Evolutionary conservation across 495 filamentous ascomycete genomes (phyloP), one percentile per base, ranked within the genome.

Genomic region (Terfezia boudieri): DNA sequence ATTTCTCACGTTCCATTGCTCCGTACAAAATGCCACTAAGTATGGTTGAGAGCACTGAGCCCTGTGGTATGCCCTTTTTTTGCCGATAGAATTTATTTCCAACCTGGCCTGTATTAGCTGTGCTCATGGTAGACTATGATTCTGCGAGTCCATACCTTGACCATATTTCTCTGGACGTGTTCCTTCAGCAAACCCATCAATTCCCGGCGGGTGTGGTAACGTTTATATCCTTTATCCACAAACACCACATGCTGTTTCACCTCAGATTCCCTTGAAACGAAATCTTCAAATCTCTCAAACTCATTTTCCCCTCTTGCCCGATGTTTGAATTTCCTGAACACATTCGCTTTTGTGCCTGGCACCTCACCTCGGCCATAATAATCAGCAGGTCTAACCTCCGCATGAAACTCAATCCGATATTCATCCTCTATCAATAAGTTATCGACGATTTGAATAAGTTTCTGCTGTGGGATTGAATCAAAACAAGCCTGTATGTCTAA

Each of bases 1-100:
- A 68, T 3, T 78, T 67, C 22, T 79, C 68, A 4, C 69, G 60
- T 66, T 98, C 92, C 3, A 98, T 72, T 57, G 87, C 76, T 4
- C 82, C 89, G 62, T 95, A 96, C 64, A 95, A 93, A 63, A 89
- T 84, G 64, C 86, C 96, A 73, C 92, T 95, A 0, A 98, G 72
- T 36, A 85, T 70, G 51, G 77, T 82, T 9, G 87, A 94, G 23
- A 98, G 62, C 0, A 94, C 73, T 0, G 86, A 94, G 37, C 90
- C 90, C 66, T 98, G 90, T 0, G 90, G 87, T 22, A 98, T 94
- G 12, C 90, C 90, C 36, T 75, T 71, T 61, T 80, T 87, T 60
- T 96, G 90, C 11, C 86, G 76, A 61, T 85, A 95, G 67, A 80
- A 90, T 53, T 81, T 84, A 70, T 89, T 88, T 23, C 86, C 88